Evolutionary conservation across 83 land plant genomes (phyloP).

Genomic region (Diphasiastrum complanatum): DNA sequence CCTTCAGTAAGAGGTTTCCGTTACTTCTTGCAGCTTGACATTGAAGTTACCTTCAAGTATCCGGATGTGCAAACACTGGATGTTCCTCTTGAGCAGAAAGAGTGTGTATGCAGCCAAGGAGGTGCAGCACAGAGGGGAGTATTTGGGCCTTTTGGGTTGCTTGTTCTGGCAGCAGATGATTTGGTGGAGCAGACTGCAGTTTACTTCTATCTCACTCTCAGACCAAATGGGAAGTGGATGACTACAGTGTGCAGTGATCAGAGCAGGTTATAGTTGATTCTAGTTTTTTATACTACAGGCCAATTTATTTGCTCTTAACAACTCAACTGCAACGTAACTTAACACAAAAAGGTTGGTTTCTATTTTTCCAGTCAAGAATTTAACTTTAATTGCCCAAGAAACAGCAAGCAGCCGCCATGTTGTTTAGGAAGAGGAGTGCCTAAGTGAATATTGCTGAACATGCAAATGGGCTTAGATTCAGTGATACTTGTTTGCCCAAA

Average conservation of each 20-base stretch:
- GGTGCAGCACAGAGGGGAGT: constrained; percentile 53
- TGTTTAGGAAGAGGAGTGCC: no score
- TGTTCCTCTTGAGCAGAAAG: neutral
- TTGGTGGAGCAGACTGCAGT: constrained; percentile 73
- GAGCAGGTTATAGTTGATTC: constrained; percentile 45
- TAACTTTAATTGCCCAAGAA: no score
- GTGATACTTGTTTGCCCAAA: no score
- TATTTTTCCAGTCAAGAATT: no score
- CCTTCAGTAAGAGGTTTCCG: no score
- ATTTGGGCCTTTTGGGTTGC: constrained; percentile 85
- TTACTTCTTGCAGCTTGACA: constrained; percentile 75
- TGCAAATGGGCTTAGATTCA: no score
- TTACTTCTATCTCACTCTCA: constrained; percentile 64
- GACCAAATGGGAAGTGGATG: constrained; percentile 35
- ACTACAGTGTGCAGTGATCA: constrained; percentile 79
- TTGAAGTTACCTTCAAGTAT: constrained; percentile 51
- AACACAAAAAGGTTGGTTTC: no score
- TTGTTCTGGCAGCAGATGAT: constrained; percentile 53
- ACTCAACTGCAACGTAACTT: no score
- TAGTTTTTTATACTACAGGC: neutral
- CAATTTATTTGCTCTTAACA: no score
- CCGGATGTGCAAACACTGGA: constrained; percentile 21
- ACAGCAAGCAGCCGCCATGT: no score
- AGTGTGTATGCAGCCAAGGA: constrained; percentile 46
- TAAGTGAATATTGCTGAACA: no score